phyloP scores from a whole-genome alignment of 2,329 filamentous ascomycete genomes.

The Ophioceras dolichostomum region DNA sequence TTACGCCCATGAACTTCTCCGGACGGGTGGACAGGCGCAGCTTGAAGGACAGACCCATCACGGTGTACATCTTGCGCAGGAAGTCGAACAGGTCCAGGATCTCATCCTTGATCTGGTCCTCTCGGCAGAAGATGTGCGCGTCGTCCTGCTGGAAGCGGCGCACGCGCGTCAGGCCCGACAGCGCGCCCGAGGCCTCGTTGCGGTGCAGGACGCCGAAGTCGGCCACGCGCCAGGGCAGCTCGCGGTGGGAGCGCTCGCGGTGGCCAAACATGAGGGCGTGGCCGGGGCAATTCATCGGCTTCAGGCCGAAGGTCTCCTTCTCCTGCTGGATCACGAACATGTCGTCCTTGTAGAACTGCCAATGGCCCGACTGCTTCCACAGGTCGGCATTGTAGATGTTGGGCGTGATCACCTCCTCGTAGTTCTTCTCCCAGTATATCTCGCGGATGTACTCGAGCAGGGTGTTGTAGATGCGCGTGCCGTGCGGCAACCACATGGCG shows the following conservation, averaged over 20 bases:
- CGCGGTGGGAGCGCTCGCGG: constrained; percentile 60
- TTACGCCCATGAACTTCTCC: constrained; percentile 79
- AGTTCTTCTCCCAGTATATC: constrained; percentile 87
- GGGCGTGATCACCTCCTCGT: constrained; percentile 88
- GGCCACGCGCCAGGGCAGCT: constrained; percentile 72
- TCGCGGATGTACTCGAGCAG: constrained; percentile 62
- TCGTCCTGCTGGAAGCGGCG: constrained; percentile 85
- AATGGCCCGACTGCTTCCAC: constrained; percentile 93
- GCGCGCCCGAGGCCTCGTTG: constrained; percentile 71
- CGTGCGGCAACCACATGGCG: constrained; percentile 84
- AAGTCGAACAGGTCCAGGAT: constrained; percentile 84
- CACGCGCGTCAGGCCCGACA: constrained; percentile 74
- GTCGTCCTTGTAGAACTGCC: constrained; percentile 87
- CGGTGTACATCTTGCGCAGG: constrained; percentile 59
- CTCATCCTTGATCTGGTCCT: constrained; percentile 62
- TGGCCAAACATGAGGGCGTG: constrained; percentile 77
- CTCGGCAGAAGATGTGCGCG: constrained; percentile 71
- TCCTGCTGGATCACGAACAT: constrained; percentile 71
- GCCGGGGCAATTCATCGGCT: constrained; percentile 88
- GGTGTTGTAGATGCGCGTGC: constrained; percentile 24
- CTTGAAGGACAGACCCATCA: constrained; percentile 84
- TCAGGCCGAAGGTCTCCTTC: constrained; percentile 42
- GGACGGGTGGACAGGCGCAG: constrained; percentile 84
- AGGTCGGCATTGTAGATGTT: constrained; percentile 92
- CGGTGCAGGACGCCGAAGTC: constrained; percentile 76